Percentiles rank a stretch among this genome's conserved stretches.
Conservation (phyloP, 1,139 yeast genomes). For the Candida sanyaensis region DNA sequence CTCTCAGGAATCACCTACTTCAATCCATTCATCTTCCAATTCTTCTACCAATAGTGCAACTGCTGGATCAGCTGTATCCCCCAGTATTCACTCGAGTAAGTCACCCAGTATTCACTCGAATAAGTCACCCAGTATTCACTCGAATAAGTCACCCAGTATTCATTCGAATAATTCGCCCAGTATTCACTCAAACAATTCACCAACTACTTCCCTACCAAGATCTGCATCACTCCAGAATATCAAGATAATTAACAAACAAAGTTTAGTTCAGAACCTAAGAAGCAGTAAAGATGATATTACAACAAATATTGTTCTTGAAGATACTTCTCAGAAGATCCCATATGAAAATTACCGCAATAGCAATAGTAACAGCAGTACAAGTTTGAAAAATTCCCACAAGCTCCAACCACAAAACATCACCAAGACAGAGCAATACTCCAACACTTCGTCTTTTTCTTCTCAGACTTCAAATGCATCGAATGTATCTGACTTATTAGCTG, state of each 20-base stretch:
- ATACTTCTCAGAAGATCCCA: slow-evolving; percentile 16
- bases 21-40: background rate
- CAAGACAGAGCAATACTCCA: slow-evolving; percentile 9
- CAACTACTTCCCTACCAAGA: slow-evolving; percentile 14
- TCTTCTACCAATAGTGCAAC: slow-evolving; percentile 1
- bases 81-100: background rate
- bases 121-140: too few relatives aligned
- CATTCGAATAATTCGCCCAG: background rate
- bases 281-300: slow-evolving; percentile 31
- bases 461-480: slow-evolving; percentile 10
- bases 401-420: slow-evolving; percentile 14
- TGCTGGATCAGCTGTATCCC: background rate
- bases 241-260: slow-evolving; percentile 20
- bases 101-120: too few relatives aligned
- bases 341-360: slow-evolving; percentile 10
- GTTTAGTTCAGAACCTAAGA: slow-evolving; percentile 30
- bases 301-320: slow-evolving; percentile 27
- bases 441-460: slow-evolving; percentile 13
- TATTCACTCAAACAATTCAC: slow-evolving; percentile 10
- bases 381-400: slow-evolving; percentile 9
- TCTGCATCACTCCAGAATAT: slow-evolving; percentile 24
- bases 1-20: background rate
- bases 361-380: slow-evolving; percentile 12
- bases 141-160: background rate
- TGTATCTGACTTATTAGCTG: slow-evolving; percentile 4